Evolutionary conservation across 306 rosid species (phyloP).

Genomic region (Erythrophleum fordii): DNA sequence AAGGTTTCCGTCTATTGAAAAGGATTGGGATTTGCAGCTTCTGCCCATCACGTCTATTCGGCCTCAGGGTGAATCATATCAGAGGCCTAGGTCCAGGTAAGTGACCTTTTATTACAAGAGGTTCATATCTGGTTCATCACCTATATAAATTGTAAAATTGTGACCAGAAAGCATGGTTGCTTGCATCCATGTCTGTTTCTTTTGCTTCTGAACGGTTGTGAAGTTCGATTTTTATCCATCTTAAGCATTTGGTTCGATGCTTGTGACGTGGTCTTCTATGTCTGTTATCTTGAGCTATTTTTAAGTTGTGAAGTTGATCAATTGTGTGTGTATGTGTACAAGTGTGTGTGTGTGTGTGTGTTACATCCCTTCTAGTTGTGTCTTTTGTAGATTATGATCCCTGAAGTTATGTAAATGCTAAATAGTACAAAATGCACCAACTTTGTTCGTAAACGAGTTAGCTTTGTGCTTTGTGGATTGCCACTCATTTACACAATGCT

Average conservation of each 20-base stretch:
- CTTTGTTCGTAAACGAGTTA: neutral
- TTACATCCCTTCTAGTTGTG: neutral
- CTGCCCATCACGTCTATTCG: slow-evolving; percentile 78
- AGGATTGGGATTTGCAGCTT: slow-evolving; percentile 91
- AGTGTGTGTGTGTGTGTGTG: neutral
- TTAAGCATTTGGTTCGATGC: neutral
- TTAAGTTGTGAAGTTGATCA: neutral
- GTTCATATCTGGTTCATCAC: neutral
- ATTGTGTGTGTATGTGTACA: neutral
- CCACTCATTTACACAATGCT: neutral
- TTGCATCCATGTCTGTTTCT: slow-evolving; percentile 15
- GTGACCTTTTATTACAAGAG: neutral
- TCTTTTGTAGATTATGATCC: neutral
- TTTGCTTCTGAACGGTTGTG: slow-evolving; percentile 13
- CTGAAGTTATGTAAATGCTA: neutral
- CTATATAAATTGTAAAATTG: neutral
- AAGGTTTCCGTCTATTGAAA: slow-evolving; percentile 70
- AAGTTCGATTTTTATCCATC: neutral
- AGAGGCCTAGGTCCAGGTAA: slow-evolving; percentile 71
- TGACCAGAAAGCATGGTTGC: neutral
- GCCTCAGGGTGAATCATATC: slow-evolving; percentile 67
- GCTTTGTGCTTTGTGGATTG: neutral
- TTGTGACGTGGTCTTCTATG: neutral
- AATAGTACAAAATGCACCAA: neutral
- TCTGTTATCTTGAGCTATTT: too few species aligned